Base-by-base conservation (phyloP, 2,329 filamentous ascomycete genomes). In the Uncinocarpus reesii region DNA sequence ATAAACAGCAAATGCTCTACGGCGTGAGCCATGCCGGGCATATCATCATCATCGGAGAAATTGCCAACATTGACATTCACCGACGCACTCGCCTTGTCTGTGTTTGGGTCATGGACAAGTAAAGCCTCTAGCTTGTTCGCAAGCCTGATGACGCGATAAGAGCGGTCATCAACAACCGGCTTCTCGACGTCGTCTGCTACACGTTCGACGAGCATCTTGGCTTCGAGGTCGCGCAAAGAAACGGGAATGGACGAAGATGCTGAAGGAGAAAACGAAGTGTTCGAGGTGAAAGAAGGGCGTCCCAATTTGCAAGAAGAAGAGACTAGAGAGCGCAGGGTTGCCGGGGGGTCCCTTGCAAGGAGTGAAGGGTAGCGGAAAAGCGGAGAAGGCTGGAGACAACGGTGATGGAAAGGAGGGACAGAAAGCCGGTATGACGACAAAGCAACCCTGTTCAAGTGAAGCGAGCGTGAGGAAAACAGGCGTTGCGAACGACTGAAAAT, bases 1-100 rank as follows among this genome's bases (percentile, higher is more conserved):
- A 98, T 96, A 71, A 98, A 98, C 20, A 98, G 72, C 55, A 95
- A 71, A 76, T 95, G 90, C 73, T 96, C 90, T 47, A 96, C 87
- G 5, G 88, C 89, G 71, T 96, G 92, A 45, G 90, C 90, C 79
- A 94, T 89, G 51, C 92, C 88, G 11, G 87, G 89, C 79, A 96
- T 88, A 58, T 88, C 85, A 55, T 84, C 79, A 55, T 85, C 80
- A 62, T 98, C 92, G 62, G 86, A 93, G 71, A 95, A 95, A 67
- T 86, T 93, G 53, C 92, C 92, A 29, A 95, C 90, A 65, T 94
- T 89, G 62, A 96, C 89, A 64, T 96, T 92, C 62, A 96, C 80
- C 43, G 90, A 85, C 7, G 90, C 92, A 60, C 88, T 94, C 55
- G 92, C 89, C 75, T 96, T 96, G 73, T 98, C 92, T 6, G 92